Evolutionary conservation across 176 grass and related monocot species (phyloP).

Genomic region (Paspalum vaginatum): DNA sequence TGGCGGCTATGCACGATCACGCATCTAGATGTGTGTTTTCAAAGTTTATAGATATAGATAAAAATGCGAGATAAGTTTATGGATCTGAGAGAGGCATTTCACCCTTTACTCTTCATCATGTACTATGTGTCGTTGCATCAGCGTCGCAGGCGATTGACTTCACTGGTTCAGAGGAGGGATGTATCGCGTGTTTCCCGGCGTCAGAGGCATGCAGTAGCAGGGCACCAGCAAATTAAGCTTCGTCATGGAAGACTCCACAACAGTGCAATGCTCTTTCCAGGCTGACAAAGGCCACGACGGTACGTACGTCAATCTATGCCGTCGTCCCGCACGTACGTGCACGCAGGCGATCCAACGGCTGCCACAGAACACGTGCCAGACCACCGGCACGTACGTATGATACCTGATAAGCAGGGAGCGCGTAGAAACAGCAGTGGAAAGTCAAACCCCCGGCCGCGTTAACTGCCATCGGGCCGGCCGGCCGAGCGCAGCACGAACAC

Average conservation of each 20-base stretch:
- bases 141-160: background rate
- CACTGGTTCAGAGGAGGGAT: background rate
- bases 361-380: background rate
- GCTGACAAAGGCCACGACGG: conserved; percentile 4
- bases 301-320: no score
- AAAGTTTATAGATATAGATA: no score
- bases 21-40: no score
- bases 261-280: background rate
- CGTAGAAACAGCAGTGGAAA: background rate
- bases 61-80: no score
- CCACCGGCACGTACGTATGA: background rate
- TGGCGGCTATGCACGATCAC: no score
- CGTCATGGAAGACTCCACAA: background rate
- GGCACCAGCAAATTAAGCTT: background rate
- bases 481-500: background rate
- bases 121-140: background rate
- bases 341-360: background rate
- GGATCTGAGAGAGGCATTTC: no score
- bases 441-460: background rate
- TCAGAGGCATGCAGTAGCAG: background rate
- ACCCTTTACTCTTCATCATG: background rate
- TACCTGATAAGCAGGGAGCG: background rate
- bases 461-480: background rate
- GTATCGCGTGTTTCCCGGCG: background rate
- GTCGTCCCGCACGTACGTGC: background rate